Evolutionary conservation across 768 basidiomycete species (phyloP), one percentile per base, ranked within the genome.

Genomic region (Boletus subcaerulescens): DNA sequence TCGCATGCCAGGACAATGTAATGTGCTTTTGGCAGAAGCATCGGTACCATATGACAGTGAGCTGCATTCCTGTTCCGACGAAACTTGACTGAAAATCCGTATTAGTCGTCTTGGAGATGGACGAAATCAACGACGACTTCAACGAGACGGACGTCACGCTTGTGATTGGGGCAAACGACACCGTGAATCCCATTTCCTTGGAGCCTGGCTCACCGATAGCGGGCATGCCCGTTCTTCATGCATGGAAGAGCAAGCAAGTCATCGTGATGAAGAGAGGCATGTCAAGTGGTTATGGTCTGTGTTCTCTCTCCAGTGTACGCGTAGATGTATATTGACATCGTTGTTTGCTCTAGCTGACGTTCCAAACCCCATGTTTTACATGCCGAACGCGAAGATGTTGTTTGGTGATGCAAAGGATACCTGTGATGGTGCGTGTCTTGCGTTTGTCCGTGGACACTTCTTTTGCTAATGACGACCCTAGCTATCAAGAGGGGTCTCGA

Each of bases 71-170:
- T 15, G 20, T 45, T 40, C 48, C 4, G 24, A 40, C 24, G n/a
- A 48, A 41, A 35, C 47, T 12, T 38, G 20, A 40, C 39, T 55
- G 39, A 53, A 56, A 33, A 57, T 22, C 26, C 15, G 31, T 32
- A 17, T 33, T 61, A 92, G 91, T 93, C 60, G 91, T 93, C 39
- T 76, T 89, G 55, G 92, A 94, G 73, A 93, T 94, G 92, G 92
- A 94, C 57, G 92, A 94, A 72, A 93, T 94, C 74, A 93, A 94
- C 66, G 90, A 93, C 39, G 92, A 94, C 67, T 94, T 94, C 70
- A 76, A 78, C 49, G 89, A 91, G 35, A 94, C 92, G 0, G 92
- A 94, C 65, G 81, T 94, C n/a, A 89, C 87, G 8, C 81, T 94
- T 18, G 92, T 93, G 59, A 93, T 93, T 58, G 92, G 92, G 22